Evolutionary conservation across 805 yeast genomes (phyloP), one percentile per base, ranked within the genome.

Genomic region (Ogataea nitratoaversa): DNA sequence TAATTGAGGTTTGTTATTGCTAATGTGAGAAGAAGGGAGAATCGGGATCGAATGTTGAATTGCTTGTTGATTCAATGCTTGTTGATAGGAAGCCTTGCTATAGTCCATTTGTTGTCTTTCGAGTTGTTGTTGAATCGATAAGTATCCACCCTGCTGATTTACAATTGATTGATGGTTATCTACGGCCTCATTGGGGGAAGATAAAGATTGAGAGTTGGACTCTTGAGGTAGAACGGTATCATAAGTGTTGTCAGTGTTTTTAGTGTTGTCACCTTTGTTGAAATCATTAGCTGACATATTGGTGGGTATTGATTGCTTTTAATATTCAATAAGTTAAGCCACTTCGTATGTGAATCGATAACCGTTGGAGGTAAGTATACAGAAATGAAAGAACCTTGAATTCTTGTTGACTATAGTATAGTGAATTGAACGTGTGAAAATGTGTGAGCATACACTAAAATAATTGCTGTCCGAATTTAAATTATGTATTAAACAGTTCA

Each of bases 81-180:
- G 38, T 8, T 32, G 34, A 9, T 12, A 24, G 19, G 13, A 25
- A 7, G 34, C 18, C 12, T 25, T 32, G 19, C 32, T 37, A 16
- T 37, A 37, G 16, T 32, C 36, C 32, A 27, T 28, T 18, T 37
- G 40, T 16, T 37, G 40, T 28, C 11, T 32, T 14, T 37, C 40
- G 22, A 32, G 33, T 28, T 37, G 36, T 22, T 37, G 35, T 20
- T 37, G 40, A 20, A 37, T 32, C 3, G 40, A 32, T 12, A 32
- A 17, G 17, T 36, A 36, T 12, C 16, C 14, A 19, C 17, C 17
- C 6, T 19, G 24, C 16, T 27, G 29, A 11, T 22, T 22, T 22
- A 11, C 7, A 22, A 8, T 8, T 7, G n/a, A 18, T 17, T 18
- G 33, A 5, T 30, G 33, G 16, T 27, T 27, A 8, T 5, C 13